Evolutionary conservation across 441 rosid genomes (phyloP), one percentile per base, ranked within the genome.

Genomic region (Mallotus repandus): DNA sequence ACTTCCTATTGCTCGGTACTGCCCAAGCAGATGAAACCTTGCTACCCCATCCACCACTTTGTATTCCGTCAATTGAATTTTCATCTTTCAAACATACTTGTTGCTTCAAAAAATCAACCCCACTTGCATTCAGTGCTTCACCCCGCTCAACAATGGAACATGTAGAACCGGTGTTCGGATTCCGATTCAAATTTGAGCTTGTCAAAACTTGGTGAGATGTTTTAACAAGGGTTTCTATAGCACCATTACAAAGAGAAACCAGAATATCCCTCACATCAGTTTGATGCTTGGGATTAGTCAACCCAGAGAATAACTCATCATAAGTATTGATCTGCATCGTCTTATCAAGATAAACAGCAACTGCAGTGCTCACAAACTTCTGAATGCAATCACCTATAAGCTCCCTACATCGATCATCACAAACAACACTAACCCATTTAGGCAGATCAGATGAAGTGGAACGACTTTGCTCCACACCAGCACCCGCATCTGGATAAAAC

Each of bases 201-300:
- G 92, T 89, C 81, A 90, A 77, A 2, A 91, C 94, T 68, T 87
- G 79, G 66, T 90, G 96, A 71, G 97, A 91, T 10, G 97, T 88
- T 73, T 55, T 86, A 18, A 93, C 90, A 4, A 93, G 85, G 7
- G 98, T 93, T 75, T 88, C 91, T 13, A 96, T 72, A 35, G 97
- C 91, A 63, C 88, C 87, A 8, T 88, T 90, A 73, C 93, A 93
- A 68, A 96, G 75, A 35, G 96, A 83, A 66, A 91, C 92, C 81
- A 96, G 79, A 69, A 93, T 70, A 64, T 93, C 96, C 68, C 78
- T 91, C 55, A 87, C 83, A 35, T 84, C 79, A 65, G 79, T 83
- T 71, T 87, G 85, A 84, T 96, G 94, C 70, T 81, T 85, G 2
- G 99, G 96, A 78, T 93, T 91, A 16, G 98, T 93, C 76, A 96